Conservation (phyloP, 2,329 filamentous ascomycete species). For the Colletotrichum neosansevieriae region DNA sequence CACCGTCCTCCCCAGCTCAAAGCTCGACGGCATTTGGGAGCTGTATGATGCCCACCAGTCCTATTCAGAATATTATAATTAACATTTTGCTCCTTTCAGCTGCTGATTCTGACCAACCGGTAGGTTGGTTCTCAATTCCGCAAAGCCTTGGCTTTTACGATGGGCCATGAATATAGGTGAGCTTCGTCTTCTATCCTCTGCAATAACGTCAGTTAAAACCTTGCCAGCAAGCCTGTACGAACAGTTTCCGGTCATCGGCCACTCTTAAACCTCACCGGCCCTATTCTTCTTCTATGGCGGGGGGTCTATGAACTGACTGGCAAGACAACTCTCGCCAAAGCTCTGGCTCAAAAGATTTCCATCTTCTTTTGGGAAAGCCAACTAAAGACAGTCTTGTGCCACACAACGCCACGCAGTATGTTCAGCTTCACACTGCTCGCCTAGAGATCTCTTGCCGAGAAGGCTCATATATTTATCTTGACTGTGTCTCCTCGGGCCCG, state of each 20-base stretch:
- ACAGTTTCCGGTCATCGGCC: too few species aligned
- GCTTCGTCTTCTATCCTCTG: not conserved
- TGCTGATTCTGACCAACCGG: constrained; percentile 4
- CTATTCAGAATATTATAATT: not conserved
- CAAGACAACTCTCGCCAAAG: not conserved
- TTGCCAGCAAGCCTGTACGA: not conserved
- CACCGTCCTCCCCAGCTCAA: constrained; percentile 12
- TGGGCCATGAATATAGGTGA: not conserved
- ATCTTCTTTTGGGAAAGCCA: not conserved
- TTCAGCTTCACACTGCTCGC: not conserved
- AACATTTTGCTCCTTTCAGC: not conserved
- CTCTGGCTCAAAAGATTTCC: constrained; percentile 1
- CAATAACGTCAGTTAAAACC: not conserved
- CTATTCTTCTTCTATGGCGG: not conserved
- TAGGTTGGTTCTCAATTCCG: not conserved
- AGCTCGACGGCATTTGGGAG: constrained; percentile 31
- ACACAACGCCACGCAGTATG: too few species aligned
- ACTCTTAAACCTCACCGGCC: not conserved
- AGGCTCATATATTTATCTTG: not conserved
- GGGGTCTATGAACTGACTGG: not conserved
- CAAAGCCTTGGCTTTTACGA: not conserved
- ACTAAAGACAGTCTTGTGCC: not conserved
- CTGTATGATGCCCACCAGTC: constrained; percentile 2
- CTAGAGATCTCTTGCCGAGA: not conserved
- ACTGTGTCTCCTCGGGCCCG: not conserved